These are phyloP conservation scores for Fraxinus paxiana DNA, from an alignment of 305 asterid species.

Conservation along the genomic window DNA sequence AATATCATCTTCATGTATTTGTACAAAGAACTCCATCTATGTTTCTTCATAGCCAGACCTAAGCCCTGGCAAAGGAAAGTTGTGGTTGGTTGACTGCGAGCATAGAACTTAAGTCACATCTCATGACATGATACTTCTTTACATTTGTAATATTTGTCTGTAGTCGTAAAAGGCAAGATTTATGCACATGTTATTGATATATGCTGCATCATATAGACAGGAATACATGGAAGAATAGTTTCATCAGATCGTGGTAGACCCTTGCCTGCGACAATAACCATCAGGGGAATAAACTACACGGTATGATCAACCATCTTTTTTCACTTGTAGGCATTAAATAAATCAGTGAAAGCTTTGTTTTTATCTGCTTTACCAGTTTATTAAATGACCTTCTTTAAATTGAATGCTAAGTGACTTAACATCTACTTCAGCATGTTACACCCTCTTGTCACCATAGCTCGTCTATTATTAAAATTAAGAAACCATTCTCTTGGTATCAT, in stretches of 20 bases:
- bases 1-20: background rate
- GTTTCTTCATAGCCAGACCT: background rate
- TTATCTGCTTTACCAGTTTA: background rate
- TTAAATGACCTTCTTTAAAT: background rate
- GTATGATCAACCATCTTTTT: constrained; percentile 32
- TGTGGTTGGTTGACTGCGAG: background rate
- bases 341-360: background rate
- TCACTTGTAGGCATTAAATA: background rate
- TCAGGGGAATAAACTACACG: constrained; percentile 73
- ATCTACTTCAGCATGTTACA: background rate
- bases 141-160: background rate
- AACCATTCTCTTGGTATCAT: background rate
- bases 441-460: background rate
- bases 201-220: constrained; percentile 48
- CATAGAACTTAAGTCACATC: background rate
- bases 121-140: background rate
- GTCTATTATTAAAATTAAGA: background rate
- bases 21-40: background rate
- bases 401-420: background rate
- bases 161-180: background rate
- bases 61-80: background rate
- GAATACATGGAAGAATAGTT: constrained; percentile 73
- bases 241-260: constrained; percentile 76
- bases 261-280: constrained; percentile 67
- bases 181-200: constrained; percentile 6